Evolutionary conservation across 108 stramenopile genomes (phyloP).

Genomic region (Pseudonitzschia delicatissima): DNA sequence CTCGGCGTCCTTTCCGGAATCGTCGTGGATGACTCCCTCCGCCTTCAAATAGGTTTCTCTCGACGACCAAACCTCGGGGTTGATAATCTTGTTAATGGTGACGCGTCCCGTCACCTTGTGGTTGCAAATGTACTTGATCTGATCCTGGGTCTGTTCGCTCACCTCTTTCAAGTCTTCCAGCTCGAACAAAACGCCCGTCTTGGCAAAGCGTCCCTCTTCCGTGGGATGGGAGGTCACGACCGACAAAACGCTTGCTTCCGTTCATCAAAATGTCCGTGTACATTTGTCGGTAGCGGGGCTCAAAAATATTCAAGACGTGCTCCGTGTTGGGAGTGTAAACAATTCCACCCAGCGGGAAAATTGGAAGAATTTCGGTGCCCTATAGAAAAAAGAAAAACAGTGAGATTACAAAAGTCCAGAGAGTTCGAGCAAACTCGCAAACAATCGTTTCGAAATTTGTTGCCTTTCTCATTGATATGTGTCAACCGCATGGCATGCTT

Average conservation of each 20-base stretch:
- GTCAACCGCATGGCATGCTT: background rate
- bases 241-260: conserved; percentile 79
- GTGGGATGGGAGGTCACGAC: conserved; percentile 75
- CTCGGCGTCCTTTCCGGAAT: conserved; percentile 44
- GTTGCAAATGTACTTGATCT: conserved; percentile 87
- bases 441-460: background rate
- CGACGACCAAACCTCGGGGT: conserved; percentile 70
- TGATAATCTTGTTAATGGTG: conserved; percentile 62
- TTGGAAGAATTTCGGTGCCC: conserved; percentile 62
- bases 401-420: background rate
- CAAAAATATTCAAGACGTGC: conserved; percentile 87
- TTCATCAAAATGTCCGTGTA: conserved; percentile 89
- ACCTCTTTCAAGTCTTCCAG: conserved; percentile 86
- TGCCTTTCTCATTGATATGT: background rate
- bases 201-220: conserved; percentile 72
- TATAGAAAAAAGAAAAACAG: conserved; percentile 1
- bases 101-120: conserved; percentile 82
- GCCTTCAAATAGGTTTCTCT: conserved; percentile 77
- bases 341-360: conserved; percentile 83
- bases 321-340: conserved; percentile 89
- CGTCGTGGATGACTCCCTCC: conserved; percentile 71
- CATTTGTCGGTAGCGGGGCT: conserved; percentile 90
- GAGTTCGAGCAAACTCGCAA: background rate
- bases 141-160: conserved; percentile 73
- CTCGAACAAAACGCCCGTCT: conserved; percentile 76